Evolutionary conservation across 75 land plant genomes (phyloP), one percentile per base, ranked within the genome.

Genomic region (Pinus tabuliformis): DNA sequence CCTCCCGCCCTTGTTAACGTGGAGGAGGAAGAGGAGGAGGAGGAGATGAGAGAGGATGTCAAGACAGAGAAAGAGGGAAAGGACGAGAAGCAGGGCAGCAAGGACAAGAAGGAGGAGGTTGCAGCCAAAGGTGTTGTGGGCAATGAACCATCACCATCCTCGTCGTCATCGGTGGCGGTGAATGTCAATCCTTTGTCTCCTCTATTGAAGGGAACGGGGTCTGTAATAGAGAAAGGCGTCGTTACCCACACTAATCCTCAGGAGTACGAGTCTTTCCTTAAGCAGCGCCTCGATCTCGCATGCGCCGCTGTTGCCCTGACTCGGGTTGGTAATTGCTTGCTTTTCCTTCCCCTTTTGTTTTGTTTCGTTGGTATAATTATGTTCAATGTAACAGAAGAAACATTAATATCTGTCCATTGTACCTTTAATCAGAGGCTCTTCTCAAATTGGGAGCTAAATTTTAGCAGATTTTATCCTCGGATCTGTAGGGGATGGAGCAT

Each of bases 301-400:
- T 87, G 88, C 49, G 89, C 89, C 11, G 89, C 89, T 11, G 89
- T 87, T 57, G 89, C 89, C 24, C 54, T 85, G 28, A 64, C 77
- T 70, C 81, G 89, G 88, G 88, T 85, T 18, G 36, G 16, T 37
- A 7, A 64, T 16, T 30, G 8, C 39, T 62, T 37, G 16, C 36
- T 64, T 36, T 17, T 16, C 68, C 33, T 33, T 26, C 16, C 30
- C 2, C 28, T 62, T 62, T 24, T 62, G 3, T 14, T 62, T 62
- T 28, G 12, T 62, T 30, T 33, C 6, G 26, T 36, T 64, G 16
- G 42, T 18, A 17, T 6, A 6, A 36, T 2, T 36, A 33, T 15
- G 3, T 33, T 14, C 42, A 7, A 16, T 64, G 26, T 33, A 16
- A 64, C 16, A 5, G 6, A 63, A 63, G 20, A 6, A 63, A 63